Evolutionary conservation across 2,329 filamentous ascomycete species (phyloP).

Genomic region (Aspergillus brasiliensis): DNA sequence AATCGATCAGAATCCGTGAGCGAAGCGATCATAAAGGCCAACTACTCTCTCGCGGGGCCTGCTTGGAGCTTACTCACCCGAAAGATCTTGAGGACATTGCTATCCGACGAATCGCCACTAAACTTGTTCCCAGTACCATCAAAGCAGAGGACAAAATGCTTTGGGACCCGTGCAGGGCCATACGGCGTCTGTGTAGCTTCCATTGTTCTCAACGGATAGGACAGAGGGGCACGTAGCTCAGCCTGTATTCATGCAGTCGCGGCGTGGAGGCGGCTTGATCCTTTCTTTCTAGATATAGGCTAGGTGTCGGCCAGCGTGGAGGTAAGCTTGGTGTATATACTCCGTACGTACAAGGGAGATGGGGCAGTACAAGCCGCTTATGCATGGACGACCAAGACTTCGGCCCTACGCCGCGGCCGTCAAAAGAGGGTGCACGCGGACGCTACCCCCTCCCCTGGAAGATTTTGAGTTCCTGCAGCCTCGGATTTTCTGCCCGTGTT

Average conservation of each 20-base stretch:
- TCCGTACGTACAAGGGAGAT: neutral
- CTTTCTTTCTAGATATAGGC: neutral
- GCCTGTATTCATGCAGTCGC: neutral
- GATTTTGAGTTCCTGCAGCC: slow-evolving; percentile 16
- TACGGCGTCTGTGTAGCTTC: slow-evolving; percentile 17
- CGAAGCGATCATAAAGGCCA: neutral
- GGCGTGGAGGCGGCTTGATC: neutral
- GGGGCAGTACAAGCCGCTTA: slow-evolving; percentile 10
- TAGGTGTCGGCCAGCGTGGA: neutral
- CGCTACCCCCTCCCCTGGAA: slow-evolving; percentile 1
- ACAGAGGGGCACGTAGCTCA: neutral
- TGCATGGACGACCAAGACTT: neutral
- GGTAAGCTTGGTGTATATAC: neutral
- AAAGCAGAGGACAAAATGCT: slow-evolving; percentile 47
- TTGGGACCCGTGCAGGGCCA: slow-evolving; percentile 26
- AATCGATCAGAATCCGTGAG: neutral
- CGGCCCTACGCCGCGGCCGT: neutral
- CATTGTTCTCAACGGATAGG: neutral
- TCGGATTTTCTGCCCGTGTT: neutral
- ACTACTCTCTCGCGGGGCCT: neutral
- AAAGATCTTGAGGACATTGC: slow-evolving; percentile 52
- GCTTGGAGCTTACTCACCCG: slow-evolving; percentile 33
- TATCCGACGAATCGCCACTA: slow-evolving; percentile 47
- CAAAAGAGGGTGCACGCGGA: neutral
- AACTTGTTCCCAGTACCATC: slow-evolving; percentile 51